Evolutionary conservation across 345 rosid species (phyloP).

Genomic region (Turnera subulata): DNA sequence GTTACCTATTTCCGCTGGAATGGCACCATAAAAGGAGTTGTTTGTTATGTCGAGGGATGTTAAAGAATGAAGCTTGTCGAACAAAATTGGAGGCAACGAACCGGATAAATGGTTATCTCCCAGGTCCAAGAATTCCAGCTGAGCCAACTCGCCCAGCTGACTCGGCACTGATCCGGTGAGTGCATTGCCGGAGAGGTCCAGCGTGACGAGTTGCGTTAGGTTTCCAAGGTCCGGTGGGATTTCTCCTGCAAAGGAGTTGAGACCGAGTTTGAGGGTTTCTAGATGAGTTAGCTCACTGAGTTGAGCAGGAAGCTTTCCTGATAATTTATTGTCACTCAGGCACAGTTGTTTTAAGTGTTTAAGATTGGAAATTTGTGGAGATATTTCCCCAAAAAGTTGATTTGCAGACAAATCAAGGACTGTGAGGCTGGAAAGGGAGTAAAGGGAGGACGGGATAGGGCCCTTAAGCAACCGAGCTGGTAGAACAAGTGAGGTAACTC

Average conservation of each 20-base stretch:
- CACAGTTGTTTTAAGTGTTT: slow-evolving; percentile 31
- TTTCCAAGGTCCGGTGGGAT: slow-evolving; percentile 53
- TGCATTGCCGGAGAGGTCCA: slow-evolving; percentile 59
- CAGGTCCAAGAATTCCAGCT: slow-evolving; percentile 53
- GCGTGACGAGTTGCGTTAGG: slow-evolving; percentile 40
- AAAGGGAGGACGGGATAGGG: slow-evolving; percentile 45
- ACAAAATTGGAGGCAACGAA: slow-evolving; percentile 42
- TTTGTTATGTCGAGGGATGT: slow-evolving; percentile 64
- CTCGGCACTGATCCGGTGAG: slow-evolving; percentile 51
- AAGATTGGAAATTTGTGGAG: slow-evolving; percentile 27
- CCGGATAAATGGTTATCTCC: slow-evolving; percentile 60
- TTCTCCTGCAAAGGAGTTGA: slow-evolving; percentile 44
- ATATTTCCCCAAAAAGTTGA: slow-evolving; percentile 39
- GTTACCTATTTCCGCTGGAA: slow-evolving; percentile 59
- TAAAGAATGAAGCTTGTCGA: slow-evolving; percentile 40
- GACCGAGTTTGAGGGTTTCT: slow-evolving; percentile 30
- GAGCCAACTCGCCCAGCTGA: slow-evolving; percentile 43
- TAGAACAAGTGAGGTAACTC: slow-evolving; percentile 46
- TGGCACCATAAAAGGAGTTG: slow-evolving; percentile 57
- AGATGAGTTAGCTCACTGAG: slow-evolving; percentile 40
- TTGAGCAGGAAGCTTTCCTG: slow-evolving; percentile 41
- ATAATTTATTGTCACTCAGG: slow-evolving; percentile 34
- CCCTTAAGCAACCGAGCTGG: slow-evolving; percentile 40
- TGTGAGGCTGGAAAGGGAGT: slow-evolving; percentile 43
- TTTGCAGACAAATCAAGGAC: slow-evolving; percentile 60